Conservation (phyloP, 371 early-diverging fungal species). For the Mucor piriformis region DNA sequence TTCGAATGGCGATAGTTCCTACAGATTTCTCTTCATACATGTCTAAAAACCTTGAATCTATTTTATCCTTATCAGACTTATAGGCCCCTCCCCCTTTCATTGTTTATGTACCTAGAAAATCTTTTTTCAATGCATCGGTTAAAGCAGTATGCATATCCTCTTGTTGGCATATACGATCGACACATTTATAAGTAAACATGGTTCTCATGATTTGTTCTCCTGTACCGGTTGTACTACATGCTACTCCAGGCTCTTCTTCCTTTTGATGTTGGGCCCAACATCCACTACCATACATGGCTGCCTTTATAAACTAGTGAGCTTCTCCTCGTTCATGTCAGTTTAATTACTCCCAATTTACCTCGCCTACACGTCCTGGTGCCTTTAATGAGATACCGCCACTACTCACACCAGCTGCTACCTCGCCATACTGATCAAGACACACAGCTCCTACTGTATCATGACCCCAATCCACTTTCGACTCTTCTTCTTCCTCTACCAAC, state of each 20-base stretch:
- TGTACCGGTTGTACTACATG: slow-evolving; percentile 74
- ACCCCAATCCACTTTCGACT: slow-evolving; percentile 25
- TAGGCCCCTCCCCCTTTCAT: too few relatives aligned
- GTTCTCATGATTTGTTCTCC: slow-evolving; percentile 85
- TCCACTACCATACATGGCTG: slow-evolving; percentile 74
- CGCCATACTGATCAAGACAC: slow-evolving; percentile 68
- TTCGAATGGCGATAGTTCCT: slow-evolving; percentile 48
- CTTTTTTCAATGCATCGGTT: slow-evolving; percentile 21
- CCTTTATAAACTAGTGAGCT: slow-evolving; percentile 36
- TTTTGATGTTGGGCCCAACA: slow-evolving; percentile 68
- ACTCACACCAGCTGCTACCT: slow-evolving; percentile 79
- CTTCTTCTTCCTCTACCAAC: slow-evolving; percentile 13
- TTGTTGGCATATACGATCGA: slow-evolving; percentile 32
- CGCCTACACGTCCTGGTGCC: slow-evolving; percentile 82
- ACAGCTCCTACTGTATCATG: slow-evolving; percentile 92
- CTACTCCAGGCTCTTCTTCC: slow-evolving; percentile 40
- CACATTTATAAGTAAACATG: slow-evolving; percentile 61
- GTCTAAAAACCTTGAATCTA: slow-evolving; percentile 42
- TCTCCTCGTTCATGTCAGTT: too few relatives aligned
- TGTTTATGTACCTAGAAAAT: slow-evolving; percentile 40
- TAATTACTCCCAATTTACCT: slow-evolving; percentile 48
- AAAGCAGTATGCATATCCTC: slow-evolving; percentile 41
- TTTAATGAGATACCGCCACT: slow-evolving; percentile 90
- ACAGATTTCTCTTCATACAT: slow-evolving; percentile 48
- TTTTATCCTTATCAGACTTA: background rate